A percentile compares a stretch with the other conserved stretches of the same genome.
Conservation (phyloP, 805 yeast species). For the Lachancea waltii region DNA sequence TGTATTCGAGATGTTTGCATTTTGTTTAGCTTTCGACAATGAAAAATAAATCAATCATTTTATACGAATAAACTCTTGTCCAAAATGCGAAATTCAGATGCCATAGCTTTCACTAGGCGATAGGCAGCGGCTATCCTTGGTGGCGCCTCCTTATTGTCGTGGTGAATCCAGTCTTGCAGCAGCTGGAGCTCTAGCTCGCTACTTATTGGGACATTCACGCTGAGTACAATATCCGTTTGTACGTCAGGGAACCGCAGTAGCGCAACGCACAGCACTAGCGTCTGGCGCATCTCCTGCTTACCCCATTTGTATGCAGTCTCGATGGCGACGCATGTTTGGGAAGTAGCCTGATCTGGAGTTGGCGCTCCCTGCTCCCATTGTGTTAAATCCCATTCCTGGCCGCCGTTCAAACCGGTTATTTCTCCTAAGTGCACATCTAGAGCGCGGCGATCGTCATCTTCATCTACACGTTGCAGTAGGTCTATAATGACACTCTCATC, state of each 20-base stretch:
- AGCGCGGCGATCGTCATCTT: constrained; percentile 36
- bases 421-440: constrained; percentile 51
- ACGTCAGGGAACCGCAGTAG: constrained; percentile 46
- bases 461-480: constrained; percentile 47
- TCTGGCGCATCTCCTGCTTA: constrained; percentile 28
- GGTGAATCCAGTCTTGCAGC: background rate
- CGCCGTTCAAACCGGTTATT: constrained; percentile 40
- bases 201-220: constrained; percentile 52
- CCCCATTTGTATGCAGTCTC: constrained; percentile 53
- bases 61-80: constrained; percentile 27
- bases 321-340: constrained; percentile 32
- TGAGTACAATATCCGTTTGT: constrained; percentile 54
- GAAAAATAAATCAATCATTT: background rate
- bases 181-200: constrained; percentile 2
- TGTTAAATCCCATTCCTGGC: constrained; percentile 29
- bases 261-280: constrained; percentile 49
- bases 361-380: constrained; percentile 12
- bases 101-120: constrained; percentile 17
- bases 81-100: constrained; percentile 20
- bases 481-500: constrained; percentile 62
- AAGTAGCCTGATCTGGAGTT: constrained; percentile 3
- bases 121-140: constrained; percentile 17
- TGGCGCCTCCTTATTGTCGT: constrained; percentile 9
- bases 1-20: background rate
- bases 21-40: background rate